phyloP scores from a whole-genome alignment of 495 filamentous ascomycete species.

The Lasiosphaeris hirsuta region DNA sequence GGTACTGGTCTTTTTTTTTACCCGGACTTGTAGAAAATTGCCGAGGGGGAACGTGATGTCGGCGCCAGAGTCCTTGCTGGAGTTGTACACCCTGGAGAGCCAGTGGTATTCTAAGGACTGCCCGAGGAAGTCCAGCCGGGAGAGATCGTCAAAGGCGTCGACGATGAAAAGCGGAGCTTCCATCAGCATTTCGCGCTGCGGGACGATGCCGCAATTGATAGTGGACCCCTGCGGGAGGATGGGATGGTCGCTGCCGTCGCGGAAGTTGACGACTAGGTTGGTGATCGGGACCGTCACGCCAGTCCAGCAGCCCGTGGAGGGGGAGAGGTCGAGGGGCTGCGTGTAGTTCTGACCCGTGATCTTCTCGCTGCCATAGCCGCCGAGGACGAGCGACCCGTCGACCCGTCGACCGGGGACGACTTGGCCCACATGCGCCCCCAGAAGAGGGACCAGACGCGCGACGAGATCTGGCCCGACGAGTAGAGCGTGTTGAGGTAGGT shows the following conservation, averaged over 20 bases:
- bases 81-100: not conserved
- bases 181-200: constrained; percentile 28
- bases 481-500: constrained; percentile 37
- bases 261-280: constrained; percentile 17
- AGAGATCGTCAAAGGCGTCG: constrained; percentile 17
- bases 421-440: constrained; percentile 40
- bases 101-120: constrained; percentile 10
- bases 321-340: constrained; percentile 16
- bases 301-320: constrained; percentile 24
- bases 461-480: constrained; percentile 34
- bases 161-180: constrained; percentile 21
- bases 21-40: constrained; percentile 19
- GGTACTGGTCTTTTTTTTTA: constrained; percentile 37
- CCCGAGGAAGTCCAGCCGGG: not conserved
- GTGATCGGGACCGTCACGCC: constrained; percentile 32
- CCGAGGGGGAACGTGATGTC: constrained; percentile 21
- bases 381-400: constrained; percentile 42
- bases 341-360: constrained; percentile 33
- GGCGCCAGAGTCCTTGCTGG: constrained; percentile 16
- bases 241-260: constrained; percentile 18
- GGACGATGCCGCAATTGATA: constrained; percentile 33
- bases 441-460: constrained; percentile 39
- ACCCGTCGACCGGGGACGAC: constrained; percentile 25
- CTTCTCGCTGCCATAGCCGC: constrained; percentile 45
- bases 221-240: constrained; percentile 28